Evolutionary conservation across 345 rosid species (phyloP), one percentile per base, ranked within the genome.

Genomic region (Mallotus nudiflorus): DNA sequence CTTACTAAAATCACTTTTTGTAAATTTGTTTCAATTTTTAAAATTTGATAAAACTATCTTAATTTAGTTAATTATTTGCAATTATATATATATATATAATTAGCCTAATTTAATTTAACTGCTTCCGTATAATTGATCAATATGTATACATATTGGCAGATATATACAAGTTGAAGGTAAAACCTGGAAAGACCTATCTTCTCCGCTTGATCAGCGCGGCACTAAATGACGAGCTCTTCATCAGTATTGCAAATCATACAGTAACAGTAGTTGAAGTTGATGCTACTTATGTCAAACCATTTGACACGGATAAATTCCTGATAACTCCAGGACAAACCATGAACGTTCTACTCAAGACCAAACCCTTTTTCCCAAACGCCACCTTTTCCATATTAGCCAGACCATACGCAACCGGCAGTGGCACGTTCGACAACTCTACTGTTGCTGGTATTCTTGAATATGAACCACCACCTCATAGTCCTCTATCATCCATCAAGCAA

Each of bases 131-230:
- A 4, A 42, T 20, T 20, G 12, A 8, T 20, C 4, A 39, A 14
- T 50, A 16, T 5, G 6, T 18, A 50, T n/a, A 10, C 14, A n/a
- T 52, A 9, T 60, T 49, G 69, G 6, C 57, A 65, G 69, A 65
- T 31, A 65, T 57, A 48, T 65, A 49, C 57, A 65, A 65, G 69
- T 9, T 65, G 56, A 65, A 65, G 57, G 57, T 65, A 1, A 65
- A 65, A n/a, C 69, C 69, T 19, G 45, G 69, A 48, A 65, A 65
- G 6, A 49, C 69, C 0, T 65, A 49, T 49, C 69, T 49, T 31
- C 69, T 65, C 22, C 69, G 57, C 2, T 25, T 65, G 4, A 49
- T 65, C 69, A 65, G 49, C 57, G 69, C 69, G 10, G 69, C 69
- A 29, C 69, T 65, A 44, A 65, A 65, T 65, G 69, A 65, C 24